These are phyloP conservation scores for Epichloe scottii DNA, from an alignment of 2,329 filamentous ascomycete genomes.

Conservation along the genomic window DNA sequence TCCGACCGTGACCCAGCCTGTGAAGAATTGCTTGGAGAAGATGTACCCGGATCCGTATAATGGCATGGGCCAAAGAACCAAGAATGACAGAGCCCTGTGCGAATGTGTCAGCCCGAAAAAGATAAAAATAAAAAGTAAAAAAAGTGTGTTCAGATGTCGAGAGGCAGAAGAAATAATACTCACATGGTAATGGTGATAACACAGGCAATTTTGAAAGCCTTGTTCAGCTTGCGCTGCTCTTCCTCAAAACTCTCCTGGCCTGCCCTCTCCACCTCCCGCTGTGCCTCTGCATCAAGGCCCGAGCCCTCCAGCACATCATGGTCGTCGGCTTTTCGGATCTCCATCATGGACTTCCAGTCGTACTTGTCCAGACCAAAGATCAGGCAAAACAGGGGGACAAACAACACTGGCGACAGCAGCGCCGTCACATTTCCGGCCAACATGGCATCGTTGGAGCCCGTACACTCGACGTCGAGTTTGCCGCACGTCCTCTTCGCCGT, in stretches of 20 bases:
- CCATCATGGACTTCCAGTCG: slow-evolving; percentile 74
- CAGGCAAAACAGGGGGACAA: slow-evolving; percentile 65
- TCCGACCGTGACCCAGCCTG: slow-evolving; percentile 58
- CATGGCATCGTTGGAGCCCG: slow-evolving; percentile 77
- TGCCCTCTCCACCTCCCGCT: slow-evolving; percentile 9
- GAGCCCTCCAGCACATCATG: slow-evolving; percentile 53
- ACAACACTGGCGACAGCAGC: slow-evolving; percentile 61
- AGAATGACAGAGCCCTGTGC: slow-evolving; percentile 47
- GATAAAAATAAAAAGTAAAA: neutral
- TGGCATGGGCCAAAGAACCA: slow-evolving; percentile 85
- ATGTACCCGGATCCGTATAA: slow-evolving; percentile 77
- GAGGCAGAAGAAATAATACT: neutral
- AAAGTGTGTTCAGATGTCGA: no score
- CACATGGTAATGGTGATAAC: slow-evolving; percentile 21
- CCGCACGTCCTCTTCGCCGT: slow-evolving; percentile 59
- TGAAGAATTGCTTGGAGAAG: slow-evolving; percentile 47
- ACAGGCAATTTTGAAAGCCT: slow-evolving; percentile 36
- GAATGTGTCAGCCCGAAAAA: neutral
- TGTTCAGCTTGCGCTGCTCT: slow-evolving; percentile 37
- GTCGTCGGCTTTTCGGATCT: slow-evolving; percentile 69
- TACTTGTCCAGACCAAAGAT: slow-evolving; percentile 52
- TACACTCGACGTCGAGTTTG: slow-evolving; percentile 56
- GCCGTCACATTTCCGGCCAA: slow-evolving; percentile 76
- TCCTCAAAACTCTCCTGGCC: slow-evolving; percentile 26
- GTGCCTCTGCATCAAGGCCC: slow-evolving; percentile 28